Percentiles rank a stretch among this genome's conserved stretches.
phyloP scores from a whole-genome alignment of 768 basidiomycete species.

The Tricholoma bakamatsutake region DNA sequence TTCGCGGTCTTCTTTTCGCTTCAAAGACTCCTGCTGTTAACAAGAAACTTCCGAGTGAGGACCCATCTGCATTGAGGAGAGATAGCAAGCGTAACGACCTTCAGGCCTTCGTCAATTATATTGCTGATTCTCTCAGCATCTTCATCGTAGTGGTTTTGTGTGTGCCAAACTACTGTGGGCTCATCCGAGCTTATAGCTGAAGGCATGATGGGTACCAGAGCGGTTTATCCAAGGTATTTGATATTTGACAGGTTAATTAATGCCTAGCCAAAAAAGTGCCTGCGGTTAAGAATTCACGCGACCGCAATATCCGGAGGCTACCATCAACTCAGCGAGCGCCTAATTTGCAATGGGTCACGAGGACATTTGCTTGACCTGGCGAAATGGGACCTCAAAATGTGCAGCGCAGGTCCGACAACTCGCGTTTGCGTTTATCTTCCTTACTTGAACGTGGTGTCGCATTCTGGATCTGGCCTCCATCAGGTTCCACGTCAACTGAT shows the following conservation, averaged over 20 bases:
- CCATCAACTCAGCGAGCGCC: too few relatives aligned
- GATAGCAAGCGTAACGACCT: slow-evolving; percentile 1
- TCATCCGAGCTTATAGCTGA: neutral
- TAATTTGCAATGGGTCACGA: too few relatives aligned
- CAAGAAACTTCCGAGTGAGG: neutral
- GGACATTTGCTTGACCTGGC: too few relatives aligned
- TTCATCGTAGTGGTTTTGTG: slow-evolving; percentile 4
- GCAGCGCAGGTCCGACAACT: too few relatives aligned
- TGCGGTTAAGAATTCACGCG: too few relatives aligned
- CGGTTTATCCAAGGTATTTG: neutral
- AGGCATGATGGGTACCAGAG: neutral
- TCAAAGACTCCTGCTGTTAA: slow-evolving; percentile 9
- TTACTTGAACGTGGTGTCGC: too few relatives aligned
- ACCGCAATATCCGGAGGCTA: too few relatives aligned
- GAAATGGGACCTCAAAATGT: too few relatives aligned
- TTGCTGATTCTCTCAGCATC: slow-evolving; percentile 9
- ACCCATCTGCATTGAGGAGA: neutral
- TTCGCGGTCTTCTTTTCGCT: slow-evolving; percentile 8
- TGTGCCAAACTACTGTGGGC: neutral
- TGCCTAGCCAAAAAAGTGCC: too few relatives aligned
- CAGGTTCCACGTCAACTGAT: too few relatives aligned
- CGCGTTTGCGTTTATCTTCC: too few relatives aligned
- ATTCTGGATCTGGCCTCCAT: too few relatives aligned
- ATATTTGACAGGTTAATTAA: neutral
- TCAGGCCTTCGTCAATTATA: slow-evolving; percentile 12